Percentiles rank a stretch among this genome's conserved stretches.
Evolutionary conservation across 139 green algal species (phyloP).

Genomic region (Klebsormidium nitens): DNA sequence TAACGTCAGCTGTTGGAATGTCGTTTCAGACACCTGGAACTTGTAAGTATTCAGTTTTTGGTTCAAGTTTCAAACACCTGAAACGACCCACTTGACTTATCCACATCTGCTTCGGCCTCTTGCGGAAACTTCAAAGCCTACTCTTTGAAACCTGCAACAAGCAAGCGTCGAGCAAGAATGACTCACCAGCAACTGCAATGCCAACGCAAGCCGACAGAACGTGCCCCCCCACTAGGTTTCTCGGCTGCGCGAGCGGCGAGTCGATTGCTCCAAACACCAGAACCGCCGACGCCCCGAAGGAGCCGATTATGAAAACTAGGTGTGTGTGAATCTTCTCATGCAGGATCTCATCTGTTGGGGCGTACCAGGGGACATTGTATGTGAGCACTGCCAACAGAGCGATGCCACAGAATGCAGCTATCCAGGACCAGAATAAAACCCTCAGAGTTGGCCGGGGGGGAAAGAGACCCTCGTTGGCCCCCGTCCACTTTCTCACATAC

Average conservation of each 20-base stretch:
- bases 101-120: too few species aligned
- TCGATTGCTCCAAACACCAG: conserved; percentile 27
- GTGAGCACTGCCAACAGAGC: conserved; percentile 10
- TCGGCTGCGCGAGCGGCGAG: conserved; percentile 23
- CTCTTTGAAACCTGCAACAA: too few species aligned
- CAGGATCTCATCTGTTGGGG: background rate
- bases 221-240: conserved; percentile 13
- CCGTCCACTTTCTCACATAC: conserved; percentile 19
- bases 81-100: too few species aligned
- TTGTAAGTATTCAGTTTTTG: too few species aligned
- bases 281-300: conserved; percentile 24
- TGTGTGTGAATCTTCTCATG: background rate
- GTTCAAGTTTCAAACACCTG: too few species aligned
- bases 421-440: conserved; percentile 28
- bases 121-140: too few species aligned
- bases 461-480: conserved; percentile 18
- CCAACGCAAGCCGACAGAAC: conserved; percentile 15
- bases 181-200: conserved; percentile 13
- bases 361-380: conserved; percentile 18
- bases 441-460: conserved; percentile 16
- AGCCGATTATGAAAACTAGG: conserved; percentile 21
- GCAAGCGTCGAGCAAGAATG: too few species aligned
- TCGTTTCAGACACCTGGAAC: too few species aligned
- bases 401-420: conserved; percentile 26
- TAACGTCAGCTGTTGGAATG: too few species aligned